phyloP scores from a whole-genome alignment of 1,284 basidiomycete species.

The Trichosporon sp. region DNA sequence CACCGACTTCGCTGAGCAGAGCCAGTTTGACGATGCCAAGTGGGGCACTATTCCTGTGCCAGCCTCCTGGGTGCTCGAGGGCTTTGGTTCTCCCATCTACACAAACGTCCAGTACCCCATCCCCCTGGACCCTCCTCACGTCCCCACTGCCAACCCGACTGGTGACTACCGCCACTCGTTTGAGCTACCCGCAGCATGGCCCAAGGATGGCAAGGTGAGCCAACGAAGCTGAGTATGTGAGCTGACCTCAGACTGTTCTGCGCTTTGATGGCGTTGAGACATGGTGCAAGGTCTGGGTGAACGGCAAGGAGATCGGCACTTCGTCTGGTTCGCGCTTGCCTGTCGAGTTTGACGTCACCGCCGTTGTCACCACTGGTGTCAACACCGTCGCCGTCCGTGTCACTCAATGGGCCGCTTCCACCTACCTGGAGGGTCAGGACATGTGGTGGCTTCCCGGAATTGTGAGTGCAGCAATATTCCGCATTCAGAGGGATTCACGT shows the following conservation, averaged over 20 bases:
- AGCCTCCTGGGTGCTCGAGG: no score
- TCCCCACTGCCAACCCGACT: slow-evolving; percentile 30
- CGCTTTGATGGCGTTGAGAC: slow-evolving; percentile 35
- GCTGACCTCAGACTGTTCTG: slow-evolving; percentile 24
- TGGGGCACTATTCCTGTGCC: no score
- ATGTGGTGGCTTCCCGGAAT: slow-evolving; percentile 37
- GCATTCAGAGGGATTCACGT: no score
- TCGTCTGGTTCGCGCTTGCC: slow-evolving; percentile 26
- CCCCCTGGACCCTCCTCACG: slow-evolving; percentile 19
- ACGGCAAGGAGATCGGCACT: slow-evolving; percentile 27
- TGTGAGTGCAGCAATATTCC: no score
- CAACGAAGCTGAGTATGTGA: not conserved
- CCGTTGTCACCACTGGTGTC: not conserved
- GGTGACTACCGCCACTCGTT: slow-evolving; percentile 26
- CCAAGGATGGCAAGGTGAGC: not conserved
- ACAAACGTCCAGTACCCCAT: slow-evolving; percentile 24
- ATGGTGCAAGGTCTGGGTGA: slow-evolving; percentile 33
- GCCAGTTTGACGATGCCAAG: no score
- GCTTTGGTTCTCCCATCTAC: no score
- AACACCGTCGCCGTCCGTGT: slow-evolving; percentile 30
- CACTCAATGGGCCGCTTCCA: slow-evolving; percentile 32
- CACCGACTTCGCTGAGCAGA: no score
- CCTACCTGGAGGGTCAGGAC: slow-evolving; percentile 34
- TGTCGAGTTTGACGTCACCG: slow-evolving; percentile 30
- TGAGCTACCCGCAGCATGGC: not conserved